A percentile compares a stretch with the other conserved stretches of the same genome.
phyloP scores from a whole-genome alignment of 2,329 filamentous ascomycete genomes.

The Acrocalymma vagum region DNA sequence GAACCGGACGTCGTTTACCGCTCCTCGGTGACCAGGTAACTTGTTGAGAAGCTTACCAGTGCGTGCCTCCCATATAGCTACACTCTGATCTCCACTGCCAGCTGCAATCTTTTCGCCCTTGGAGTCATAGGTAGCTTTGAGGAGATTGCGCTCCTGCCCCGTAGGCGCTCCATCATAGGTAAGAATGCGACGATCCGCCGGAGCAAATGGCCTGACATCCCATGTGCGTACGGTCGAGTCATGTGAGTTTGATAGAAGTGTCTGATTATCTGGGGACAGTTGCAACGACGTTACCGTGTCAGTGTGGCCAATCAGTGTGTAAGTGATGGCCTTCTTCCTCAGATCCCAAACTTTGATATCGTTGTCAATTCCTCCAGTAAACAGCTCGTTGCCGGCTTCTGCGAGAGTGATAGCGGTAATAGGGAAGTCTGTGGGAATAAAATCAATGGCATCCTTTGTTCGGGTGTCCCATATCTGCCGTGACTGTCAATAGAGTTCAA shows the following conservation, averaged over 20 bases:
- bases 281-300: slow-evolving; percentile 91
- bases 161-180: slow-evolving; percentile 92
- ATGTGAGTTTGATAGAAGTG: slow-evolving; percentile 89
- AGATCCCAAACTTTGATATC: slow-evolving; percentile 98
- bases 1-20: slow-evolving; percentile 94
- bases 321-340: slow-evolving; percentile 87
- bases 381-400: slow-evolving; percentile 94
- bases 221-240: slow-evolving; percentile 94
- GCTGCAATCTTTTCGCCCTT: slow-evolving; percentile 87
- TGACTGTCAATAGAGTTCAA: slow-evolving; percentile 22
- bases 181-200: slow-evolving; percentile 81
- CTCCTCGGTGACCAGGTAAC: slow-evolving; percentile 92
- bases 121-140: slow-evolving; percentile 88
- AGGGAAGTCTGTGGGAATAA: slow-evolving; percentile 90
- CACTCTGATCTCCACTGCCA: slow-evolving; percentile 88
- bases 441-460: slow-evolving; percentile 86
- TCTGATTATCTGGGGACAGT: slow-evolving; percentile 93
- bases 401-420: slow-evolving; percentile 91
- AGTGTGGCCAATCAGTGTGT: slow-evolving; percentile 86
- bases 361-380: slow-evolving; percentile 94
- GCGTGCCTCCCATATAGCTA: slow-evolving; percentile 88
- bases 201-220: slow-evolving; percentile 95
- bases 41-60: slow-evolving; percentile 94
- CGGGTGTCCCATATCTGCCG: slow-evolving; percentile 86
- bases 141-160: slow-evolving; percentile 90